These are phyloP conservation scores for Bipolaris gigantea DNA, from an alignment of 2,329 filamentous ascomycete genomes.

Conservation along the genomic window DNA sequence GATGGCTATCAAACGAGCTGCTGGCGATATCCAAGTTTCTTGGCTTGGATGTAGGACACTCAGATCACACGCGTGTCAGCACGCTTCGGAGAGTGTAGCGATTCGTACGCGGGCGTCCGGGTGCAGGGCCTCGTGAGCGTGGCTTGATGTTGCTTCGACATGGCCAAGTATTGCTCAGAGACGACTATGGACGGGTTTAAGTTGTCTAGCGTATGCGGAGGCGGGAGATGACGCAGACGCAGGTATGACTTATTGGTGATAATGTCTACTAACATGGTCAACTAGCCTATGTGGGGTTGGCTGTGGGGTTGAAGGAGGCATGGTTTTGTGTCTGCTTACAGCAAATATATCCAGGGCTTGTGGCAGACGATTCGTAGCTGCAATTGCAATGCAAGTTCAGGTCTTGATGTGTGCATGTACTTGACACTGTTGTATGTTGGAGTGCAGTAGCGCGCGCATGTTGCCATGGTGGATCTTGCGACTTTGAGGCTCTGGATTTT, in stretches of 20 bases:
- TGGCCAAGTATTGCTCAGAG: background rate
- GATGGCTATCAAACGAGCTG: constrained; percentile 5
- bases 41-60: constrained; percentile 5
- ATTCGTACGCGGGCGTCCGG: constrained; percentile 13
- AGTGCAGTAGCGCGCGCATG: background rate
- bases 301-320: constrained; percentile 16
- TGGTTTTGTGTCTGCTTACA: constrained; percentile 23
- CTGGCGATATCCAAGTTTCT: constrained; percentile 1
- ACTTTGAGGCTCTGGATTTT: background rate
- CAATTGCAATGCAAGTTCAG: background rate
- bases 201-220: constrained; percentile 38
- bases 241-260: constrained; percentile 18
- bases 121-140: constrained; percentile 16
- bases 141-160: constrained; percentile 15
- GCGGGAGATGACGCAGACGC: constrained; percentile 22
- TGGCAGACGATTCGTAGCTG: background rate
- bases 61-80: constrained; percentile 2
- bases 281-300: constrained; percentile 36
- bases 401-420: background rate
- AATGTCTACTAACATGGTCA: constrained; percentile 18
- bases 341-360: constrained; percentile 22
- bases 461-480: background rate
- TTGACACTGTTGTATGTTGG: background rate
- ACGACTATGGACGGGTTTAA: constrained; percentile 16
- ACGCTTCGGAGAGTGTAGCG: constrained; percentile 10